Evolutionary conservation across 139 green algal genomes (phyloP).

Genomic region (Volvox africanus): DNA sequence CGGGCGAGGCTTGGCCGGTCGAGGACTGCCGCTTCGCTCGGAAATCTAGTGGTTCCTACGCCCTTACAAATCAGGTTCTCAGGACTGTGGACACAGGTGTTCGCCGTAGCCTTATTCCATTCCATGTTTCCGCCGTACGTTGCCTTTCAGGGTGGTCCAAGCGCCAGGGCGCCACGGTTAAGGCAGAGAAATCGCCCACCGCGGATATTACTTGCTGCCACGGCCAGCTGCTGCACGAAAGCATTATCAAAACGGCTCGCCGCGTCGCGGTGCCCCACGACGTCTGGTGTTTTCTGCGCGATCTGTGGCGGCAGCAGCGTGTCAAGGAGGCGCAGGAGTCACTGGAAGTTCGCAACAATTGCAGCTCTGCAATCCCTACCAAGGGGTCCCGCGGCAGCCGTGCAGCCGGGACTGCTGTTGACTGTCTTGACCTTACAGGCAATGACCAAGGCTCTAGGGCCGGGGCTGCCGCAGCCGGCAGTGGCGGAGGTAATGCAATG

Average conservation of each 20-base stretch:
- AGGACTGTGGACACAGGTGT: too few relatives aligned
- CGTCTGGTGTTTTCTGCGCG: constrained; percentile 64
- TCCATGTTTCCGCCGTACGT: neutral
- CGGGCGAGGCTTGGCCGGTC: too few relatives aligned
- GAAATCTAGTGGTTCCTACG: too few relatives aligned
- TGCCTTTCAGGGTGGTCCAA: constrained; percentile 34
- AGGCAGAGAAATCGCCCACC: constrained; percentile 55
- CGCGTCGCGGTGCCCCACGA: constrained; percentile 58
- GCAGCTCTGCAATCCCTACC: neutral
- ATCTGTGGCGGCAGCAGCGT: constrained; percentile 53
- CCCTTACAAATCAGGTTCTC: too few relatives aligned
- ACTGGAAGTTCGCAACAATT: neutral
- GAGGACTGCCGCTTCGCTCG: too few relatives aligned
- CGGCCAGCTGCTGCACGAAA: constrained; percentile 65
- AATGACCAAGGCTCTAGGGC: neutral
- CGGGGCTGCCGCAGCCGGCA: neutral
- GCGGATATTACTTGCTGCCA: constrained; percentile 72
- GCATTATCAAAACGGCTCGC: constrained; percentile 23
- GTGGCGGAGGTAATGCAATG: neutral
- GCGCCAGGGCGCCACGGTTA: constrained; percentile 29
- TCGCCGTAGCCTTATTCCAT: too few relatives aligned
- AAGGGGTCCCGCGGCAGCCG: neutral
- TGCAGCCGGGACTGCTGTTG: neutral
- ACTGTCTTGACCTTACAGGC: neutral
- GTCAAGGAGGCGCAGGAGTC: constrained; percentile 44